Conservation (phyloP, 2,329 filamentous ascomycete genomes). For the Alternaria longipes region DNA sequence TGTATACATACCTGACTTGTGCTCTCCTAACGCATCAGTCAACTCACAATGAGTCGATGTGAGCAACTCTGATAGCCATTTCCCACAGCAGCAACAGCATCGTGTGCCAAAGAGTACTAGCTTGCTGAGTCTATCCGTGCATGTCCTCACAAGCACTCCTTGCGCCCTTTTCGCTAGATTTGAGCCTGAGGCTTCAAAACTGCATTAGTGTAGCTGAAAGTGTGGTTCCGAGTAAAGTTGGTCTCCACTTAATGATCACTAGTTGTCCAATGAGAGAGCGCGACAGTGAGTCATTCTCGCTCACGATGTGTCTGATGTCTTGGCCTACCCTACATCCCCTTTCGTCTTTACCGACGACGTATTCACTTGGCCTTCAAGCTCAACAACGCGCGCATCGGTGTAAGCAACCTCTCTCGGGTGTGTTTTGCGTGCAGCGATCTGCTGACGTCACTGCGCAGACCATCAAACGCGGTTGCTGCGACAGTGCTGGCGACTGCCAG, state of each 20-base stretch:
- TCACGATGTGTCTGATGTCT: constrained; percentile 17
- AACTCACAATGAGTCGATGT: constrained; percentile 16
- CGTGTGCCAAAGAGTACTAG: not conserved
- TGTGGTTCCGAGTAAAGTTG: constrained; percentile 1
- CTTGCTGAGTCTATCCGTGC: not conserved
- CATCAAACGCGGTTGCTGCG: not conserved
- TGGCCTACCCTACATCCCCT: not conserved
- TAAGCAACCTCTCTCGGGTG: not conserved
- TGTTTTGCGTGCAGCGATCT: not conserved
- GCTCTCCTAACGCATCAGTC: not conserved
- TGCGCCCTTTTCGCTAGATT: constrained; percentile 2
- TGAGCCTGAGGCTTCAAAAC: constrained; percentile 1
- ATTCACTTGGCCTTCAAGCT: not conserved
- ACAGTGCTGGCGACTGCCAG: not conserved
- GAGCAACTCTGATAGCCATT: not conserved
- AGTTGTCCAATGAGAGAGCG: constrained; percentile 11
- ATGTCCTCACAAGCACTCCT: not conserved
- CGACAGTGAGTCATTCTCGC: constrained; percentile 29
- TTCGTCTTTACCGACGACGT: not conserved
- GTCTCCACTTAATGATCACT: not conserved
- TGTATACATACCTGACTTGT: not conserved
- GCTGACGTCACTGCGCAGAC: not conserved
- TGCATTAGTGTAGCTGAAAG: not conserved
- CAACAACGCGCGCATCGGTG: not conserved
- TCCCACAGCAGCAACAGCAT: not conserved